Conservation (phyloP, 2,329 filamentous ascomycete species). For the Cladorrhinum sp. region DNA sequence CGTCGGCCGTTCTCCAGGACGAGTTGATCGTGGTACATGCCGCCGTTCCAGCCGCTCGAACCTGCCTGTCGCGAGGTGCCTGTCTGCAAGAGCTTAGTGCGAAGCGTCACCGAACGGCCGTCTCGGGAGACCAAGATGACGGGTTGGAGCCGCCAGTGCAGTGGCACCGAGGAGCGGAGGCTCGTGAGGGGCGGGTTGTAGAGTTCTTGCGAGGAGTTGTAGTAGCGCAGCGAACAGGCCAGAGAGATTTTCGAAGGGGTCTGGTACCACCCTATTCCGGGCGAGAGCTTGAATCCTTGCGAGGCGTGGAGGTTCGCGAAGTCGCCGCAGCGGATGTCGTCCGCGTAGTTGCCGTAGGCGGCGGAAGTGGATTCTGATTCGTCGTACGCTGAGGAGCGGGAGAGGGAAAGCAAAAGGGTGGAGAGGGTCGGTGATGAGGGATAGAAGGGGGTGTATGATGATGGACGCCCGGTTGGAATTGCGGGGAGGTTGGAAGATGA, state of each 20-base stretch:
- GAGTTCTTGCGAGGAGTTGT: conserved; percentile 1
- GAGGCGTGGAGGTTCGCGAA: conserved; percentile 18
- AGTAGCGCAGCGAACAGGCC: conserved; percentile 17
- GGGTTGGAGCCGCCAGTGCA: conserved; percentile 20
- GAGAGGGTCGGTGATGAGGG: neutral
- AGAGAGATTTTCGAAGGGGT: conserved; percentile 13
- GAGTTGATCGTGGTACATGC: conserved; percentile 23
- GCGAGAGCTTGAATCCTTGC: conserved; percentile 20
- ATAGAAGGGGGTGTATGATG: neutral
- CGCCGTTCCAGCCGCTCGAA: conserved; percentile 17
- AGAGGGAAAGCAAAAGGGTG: conserved; percentile 12
- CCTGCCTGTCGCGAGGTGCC: conserved; percentile 10
- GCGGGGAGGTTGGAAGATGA: neutral
- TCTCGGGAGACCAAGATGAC: conserved; percentile 18
- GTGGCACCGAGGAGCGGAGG: conserved; percentile 14
- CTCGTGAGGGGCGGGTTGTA: neutral
- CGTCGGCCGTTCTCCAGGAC: conserved; percentile 17
- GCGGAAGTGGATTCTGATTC: conserved; percentile 20
- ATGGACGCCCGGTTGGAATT: conserved; percentile 1
- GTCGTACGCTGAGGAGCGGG: conserved; percentile 21
- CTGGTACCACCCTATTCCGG: conserved; percentile 19
- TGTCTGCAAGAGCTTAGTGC: conserved; percentile 16
- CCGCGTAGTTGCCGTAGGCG: conserved; percentile 22
- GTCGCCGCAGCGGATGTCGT: conserved; percentile 21
- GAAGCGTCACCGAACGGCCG: conserved; percentile 14